These are phyloP conservation scores for Candida sp. DNA, from an alignment of 1,139 yeast genomes.

Conservation along the genomic window DNA sequence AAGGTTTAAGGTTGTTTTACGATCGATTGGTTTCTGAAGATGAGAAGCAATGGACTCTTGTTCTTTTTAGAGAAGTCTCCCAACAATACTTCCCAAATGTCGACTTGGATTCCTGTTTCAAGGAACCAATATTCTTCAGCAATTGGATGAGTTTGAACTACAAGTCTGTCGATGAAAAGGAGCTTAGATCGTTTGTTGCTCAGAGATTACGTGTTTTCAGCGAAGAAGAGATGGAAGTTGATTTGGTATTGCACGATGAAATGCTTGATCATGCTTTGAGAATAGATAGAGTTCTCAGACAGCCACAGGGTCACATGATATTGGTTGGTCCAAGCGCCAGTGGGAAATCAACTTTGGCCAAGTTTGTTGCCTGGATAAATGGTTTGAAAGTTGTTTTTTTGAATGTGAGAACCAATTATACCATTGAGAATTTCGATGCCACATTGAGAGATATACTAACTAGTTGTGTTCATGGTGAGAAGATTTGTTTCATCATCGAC, in stretches of 20 bases:
- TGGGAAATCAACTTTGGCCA: constrained; percentile 78
- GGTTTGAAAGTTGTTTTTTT: constrained; percentile 71
- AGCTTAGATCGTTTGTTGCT: constrained; percentile 55
- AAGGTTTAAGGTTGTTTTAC: constrained; percentile 75
- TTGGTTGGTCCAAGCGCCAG: constrained; percentile 86
- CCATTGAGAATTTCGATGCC: constrained; percentile 68
- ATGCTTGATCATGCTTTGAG: constrained; percentile 77
- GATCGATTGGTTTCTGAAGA: constrained; percentile 62
- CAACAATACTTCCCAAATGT: constrained; percentile 50
- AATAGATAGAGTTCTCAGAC: constrained; percentile 82
- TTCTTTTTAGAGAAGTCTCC: constrained; percentile 43
- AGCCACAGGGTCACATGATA: constrained; percentile 90
- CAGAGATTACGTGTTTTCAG: constrained; percentile 75
- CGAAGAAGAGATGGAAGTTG: constrained; percentile 73
- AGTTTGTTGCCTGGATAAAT: constrained; percentile 93
- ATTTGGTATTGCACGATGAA: constrained; percentile 70
- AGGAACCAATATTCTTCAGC: constrained; percentile 64
- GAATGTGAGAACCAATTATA: constrained; percentile 57
- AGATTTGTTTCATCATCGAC: constrained; percentile 75
- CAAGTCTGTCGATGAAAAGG: constrained; percentile 55
- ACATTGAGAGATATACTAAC: constrained; percentile 59
- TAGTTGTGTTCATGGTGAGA: constrained; percentile 57
- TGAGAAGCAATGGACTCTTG: constrained; percentile 59
- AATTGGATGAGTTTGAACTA: constrained; percentile 77
- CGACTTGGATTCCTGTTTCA: constrained; percentile 37